Evolutionary conservation across 75 land plant species (phyloP), one percentile per base, ranked within the genome.

Genomic region (Picea sitchensis): DNA sequence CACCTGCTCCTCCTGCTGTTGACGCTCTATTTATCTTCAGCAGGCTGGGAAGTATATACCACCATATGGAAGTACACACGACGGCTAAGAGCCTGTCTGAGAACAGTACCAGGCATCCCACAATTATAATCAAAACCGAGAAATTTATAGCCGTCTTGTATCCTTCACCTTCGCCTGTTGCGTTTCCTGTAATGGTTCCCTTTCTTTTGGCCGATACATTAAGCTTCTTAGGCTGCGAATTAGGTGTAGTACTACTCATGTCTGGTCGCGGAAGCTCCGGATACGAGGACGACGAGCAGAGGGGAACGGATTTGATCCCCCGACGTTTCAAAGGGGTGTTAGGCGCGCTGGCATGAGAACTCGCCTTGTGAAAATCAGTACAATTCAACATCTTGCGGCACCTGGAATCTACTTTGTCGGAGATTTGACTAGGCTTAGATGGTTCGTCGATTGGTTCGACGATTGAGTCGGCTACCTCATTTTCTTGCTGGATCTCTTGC

Each of bases 61-160:
- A 71, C 73, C 73, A 71, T 20, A 71, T 2, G 17, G 54, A 71
- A 71, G 73, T 71, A 11, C 54, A 71, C n/a, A 71, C 26, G n/a
- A 38, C 23, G 73, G 73, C 73, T 4, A 71, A 17, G 4, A 44
- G 44, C 23, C 44, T 71, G n/a, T 71, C 56, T 5, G 73, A 71
- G 3, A 71, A 38, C 5, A 71, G 13, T 51, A 9, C 54, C 47
- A 71, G 54, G 21, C 73, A 71, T 4, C 38, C 5, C 73, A 71
- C n/a, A 3, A 44, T 36, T 20, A 71, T 18, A 20, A 71, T 71
- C 54, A 71, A 7, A n/a, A n/a, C 54, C 15, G 54, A 71, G 51
- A 71, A 36, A 8, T n/a, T 47, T 6, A 71, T 44, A n/a, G 73
- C 73, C 54, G 21, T 47, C 18, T 71, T 21, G 54, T 41, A 71